Evolutionary conservation across 352 stramenopile genomes (phyloP).

Genomic region (Pythium rhizo-oryzae): DNA sequence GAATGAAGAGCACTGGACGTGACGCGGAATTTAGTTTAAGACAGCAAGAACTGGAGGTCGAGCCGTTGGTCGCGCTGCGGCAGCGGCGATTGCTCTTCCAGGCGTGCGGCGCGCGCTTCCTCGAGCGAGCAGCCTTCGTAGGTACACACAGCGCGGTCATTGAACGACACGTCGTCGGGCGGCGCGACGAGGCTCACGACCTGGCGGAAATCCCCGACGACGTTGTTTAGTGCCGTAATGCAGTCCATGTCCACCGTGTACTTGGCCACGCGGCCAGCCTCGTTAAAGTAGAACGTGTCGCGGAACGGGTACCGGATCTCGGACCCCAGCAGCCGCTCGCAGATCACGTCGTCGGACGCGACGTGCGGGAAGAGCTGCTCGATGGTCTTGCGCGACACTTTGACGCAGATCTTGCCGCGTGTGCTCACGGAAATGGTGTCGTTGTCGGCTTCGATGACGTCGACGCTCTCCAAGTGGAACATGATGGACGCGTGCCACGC

Average conservation of each 20-base stretch:
- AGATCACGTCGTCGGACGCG: slow-evolving; percentile 39
- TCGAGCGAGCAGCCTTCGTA: slow-evolving; percentile 15
- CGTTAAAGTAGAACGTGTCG: slow-evolving; percentile 31
- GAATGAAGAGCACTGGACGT: no score
- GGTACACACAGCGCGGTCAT: slow-evolving; percentile 22
- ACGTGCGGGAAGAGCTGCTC: slow-evolving; percentile 64
- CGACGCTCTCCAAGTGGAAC: slow-evolving; percentile 40
- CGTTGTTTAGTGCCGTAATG: slow-evolving; percentile 15
- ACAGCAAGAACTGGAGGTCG: slow-evolving; percentile 22
- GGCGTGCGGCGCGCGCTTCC: background rate
- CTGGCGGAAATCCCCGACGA: slow-evolving; percentile 18
- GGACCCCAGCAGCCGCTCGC: slow-evolving; percentile 15
- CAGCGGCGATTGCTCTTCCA: background rate
- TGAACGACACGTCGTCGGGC: slow-evolving; percentile 17
- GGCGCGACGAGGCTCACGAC: slow-evolving; percentile 18
- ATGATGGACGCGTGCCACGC: slow-evolving; percentile 28
- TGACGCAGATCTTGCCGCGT: slow-evolving; percentile 44
- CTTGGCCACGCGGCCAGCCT: slow-evolving; percentile 17
- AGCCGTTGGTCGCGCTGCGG: slow-evolving; percentile 18
- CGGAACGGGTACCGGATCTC: slow-evolving; percentile 29
- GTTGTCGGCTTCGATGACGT: slow-evolving; percentile 44
- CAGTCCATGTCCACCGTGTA: slow-evolving; percentile 28
- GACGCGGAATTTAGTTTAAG: background rate
- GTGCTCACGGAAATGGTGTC: slow-evolving; percentile 49
- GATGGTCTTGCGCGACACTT: slow-evolving; percentile 55